Evolutionary conservation across 2,329 filamentous ascomycete species (phyloP).

Genomic region (Paraphaeosphaeria minitans): DNA sequence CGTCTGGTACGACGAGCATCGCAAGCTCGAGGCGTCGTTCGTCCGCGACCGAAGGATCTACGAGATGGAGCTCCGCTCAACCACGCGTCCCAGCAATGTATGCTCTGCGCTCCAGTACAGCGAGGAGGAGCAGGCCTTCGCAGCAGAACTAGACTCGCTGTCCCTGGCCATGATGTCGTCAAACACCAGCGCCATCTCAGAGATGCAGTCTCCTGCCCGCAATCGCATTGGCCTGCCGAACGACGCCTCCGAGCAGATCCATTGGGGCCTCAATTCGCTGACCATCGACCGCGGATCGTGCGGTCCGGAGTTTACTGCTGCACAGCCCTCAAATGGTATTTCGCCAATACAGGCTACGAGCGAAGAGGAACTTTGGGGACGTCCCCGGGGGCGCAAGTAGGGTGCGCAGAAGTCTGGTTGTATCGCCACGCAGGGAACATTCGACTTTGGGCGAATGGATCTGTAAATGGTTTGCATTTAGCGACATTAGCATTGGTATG

Average conservation of each 20-base stretch:
- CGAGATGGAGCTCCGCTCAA: slow-evolving; percentile 30
- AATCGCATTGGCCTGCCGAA: slow-evolving; percentile 32
- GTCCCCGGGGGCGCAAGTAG: slow-evolving; percentile 4
- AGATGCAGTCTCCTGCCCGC: slow-evolving; percentile 13
- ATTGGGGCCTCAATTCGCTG: slow-evolving; percentile 42
- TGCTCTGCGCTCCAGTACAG: slow-evolving; percentile 37
- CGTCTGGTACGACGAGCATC: slow-evolving; percentile 37
- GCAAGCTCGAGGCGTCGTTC: slow-evolving; percentile 35
- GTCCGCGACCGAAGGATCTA: slow-evolving; percentile 32
- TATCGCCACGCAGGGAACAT: background rate
- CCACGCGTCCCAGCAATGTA: slow-evolving; percentile 35
- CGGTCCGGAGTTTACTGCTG: slow-evolving; percentile 36
- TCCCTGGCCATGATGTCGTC: slow-evolving; percentile 37
- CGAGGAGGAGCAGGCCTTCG: slow-evolving; percentile 39
- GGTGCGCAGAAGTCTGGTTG: background rate
- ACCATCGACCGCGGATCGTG: slow-evolving; percentile 40
- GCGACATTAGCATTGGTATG: slow-evolving; percentile 8
- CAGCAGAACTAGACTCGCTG: slow-evolving; percentile 37
- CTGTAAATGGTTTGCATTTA: slow-evolving; percentile 1
- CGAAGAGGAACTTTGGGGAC: slow-evolving; percentile 32
- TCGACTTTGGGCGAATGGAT: background rate
- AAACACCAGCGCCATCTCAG: slow-evolving; percentile 17
- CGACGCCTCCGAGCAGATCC: slow-evolving; percentile 43
- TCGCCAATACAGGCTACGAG: slow-evolving; percentile 18
- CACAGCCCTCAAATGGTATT: slow-evolving; percentile 18